These are phyloP conservation scores for Atkinsonella hypoxylon DNA, from an alignment of 2,329 filamentous ascomycete species.

Conservation along the genomic window DNA sequence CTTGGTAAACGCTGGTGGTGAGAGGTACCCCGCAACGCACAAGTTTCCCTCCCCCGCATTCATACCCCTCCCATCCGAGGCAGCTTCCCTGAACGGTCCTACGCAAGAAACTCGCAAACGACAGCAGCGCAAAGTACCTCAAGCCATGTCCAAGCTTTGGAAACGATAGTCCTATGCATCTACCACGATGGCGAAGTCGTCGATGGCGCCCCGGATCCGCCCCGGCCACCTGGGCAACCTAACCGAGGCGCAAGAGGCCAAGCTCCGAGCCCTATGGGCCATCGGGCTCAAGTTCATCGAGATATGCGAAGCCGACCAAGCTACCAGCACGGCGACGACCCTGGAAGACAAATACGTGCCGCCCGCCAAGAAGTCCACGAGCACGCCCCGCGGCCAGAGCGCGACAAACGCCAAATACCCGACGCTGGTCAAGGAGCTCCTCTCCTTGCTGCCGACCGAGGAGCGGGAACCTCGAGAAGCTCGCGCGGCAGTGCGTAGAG, in stretches of 20 bases:
- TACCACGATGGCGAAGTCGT: neutral
- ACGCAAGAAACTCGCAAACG: no score
- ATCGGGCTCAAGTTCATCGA: conserved; percentile 61
- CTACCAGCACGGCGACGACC: conserved; percentile 14
- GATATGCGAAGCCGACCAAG: conserved; percentile 23
- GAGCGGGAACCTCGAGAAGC: conserved; percentile 76
- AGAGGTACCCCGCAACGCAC: no score
- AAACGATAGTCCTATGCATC: conserved; percentile 1
- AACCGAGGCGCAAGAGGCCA: conserved; percentile 68
- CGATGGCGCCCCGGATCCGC: neutral
- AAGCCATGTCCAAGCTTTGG: conserved; percentile 4
- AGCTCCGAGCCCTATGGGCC: conserved; percentile 72
- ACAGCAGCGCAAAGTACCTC: no score
- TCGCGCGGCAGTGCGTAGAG: conserved; percentile 67
- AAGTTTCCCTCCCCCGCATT: no score
- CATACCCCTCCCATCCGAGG: no score
- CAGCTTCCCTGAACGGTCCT: no score
- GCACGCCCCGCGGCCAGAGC: conserved; percentile 55
- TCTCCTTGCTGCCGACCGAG: conserved; percentile 31
- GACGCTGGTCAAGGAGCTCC: conserved; percentile 18
- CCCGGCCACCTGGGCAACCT: conserved; percentile 45
- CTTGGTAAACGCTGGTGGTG: no score
- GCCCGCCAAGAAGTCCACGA: conserved; percentile 15
- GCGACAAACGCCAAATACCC: conserved; percentile 39
- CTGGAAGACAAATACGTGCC: conserved; percentile 21